Evolutionary conservation across 2,329 filamentous ascomycete genomes (phyloP).

Genomic region (Tolypocladium ophioglossoides): DNA sequence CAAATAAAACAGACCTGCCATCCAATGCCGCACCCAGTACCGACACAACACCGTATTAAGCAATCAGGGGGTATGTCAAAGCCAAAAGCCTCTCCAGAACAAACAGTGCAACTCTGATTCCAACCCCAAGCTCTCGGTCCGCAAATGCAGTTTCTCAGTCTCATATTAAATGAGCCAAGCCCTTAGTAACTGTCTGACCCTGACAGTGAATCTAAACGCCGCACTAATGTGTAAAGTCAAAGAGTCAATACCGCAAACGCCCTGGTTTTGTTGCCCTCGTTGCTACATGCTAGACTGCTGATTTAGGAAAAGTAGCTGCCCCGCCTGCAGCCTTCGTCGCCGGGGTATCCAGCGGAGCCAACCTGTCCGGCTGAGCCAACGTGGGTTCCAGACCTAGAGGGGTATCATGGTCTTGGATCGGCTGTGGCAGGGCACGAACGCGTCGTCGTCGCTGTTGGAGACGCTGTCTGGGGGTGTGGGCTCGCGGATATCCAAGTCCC

Average conservation of each 20-base stretch:
- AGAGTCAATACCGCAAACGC: background rate
- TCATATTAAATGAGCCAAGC: background rate
- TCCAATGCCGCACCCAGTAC: background rate
- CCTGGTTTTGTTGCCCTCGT: background rate
- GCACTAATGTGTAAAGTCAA: slow-evolving; percentile 3
- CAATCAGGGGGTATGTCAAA: background rate
- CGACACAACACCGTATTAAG: background rate
- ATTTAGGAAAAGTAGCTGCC: background rate
- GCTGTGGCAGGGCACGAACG: slow-evolving; percentile 19
- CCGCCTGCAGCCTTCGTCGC: slow-evolving; percentile 1
- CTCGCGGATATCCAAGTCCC: slow-evolving; percentile 14
- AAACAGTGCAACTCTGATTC: background rate
- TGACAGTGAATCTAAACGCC: slow-evolving; percentile 5
- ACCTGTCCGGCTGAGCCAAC: slow-evolving; percentile 15
- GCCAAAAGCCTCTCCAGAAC: slow-evolving; percentile 1
- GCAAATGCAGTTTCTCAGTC: background rate
- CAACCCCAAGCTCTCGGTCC: background rate
- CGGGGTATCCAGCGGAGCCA: slow-evolving; percentile 7
- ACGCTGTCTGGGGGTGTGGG: slow-evolving; percentile 18
- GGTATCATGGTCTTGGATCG: slow-evolving; percentile 24
- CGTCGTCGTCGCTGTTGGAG: slow-evolving; percentile 14
- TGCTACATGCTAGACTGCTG: background rate
- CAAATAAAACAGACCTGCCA: background rate
- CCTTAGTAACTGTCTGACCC: background rate
- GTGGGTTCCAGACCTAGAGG: slow-evolving; percentile 12